These are phyloP conservation scores for Cucumis cinereus DNA, from an alignment of 306 rosid genomes.

Conservation along the genomic window DNA sequence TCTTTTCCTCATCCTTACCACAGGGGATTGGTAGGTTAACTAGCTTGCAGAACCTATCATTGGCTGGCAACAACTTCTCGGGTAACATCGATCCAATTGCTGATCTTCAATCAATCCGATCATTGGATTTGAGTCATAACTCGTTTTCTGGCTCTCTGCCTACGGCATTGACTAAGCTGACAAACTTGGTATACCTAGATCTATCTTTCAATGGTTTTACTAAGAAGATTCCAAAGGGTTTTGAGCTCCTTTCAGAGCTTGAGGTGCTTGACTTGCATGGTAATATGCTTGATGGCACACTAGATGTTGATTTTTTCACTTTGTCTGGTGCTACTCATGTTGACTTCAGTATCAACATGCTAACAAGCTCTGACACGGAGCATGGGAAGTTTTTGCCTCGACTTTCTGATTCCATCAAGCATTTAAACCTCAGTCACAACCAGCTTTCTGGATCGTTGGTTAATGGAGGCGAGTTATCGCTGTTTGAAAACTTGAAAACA, in stretches of 20 bases:
- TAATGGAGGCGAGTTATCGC: slow-evolving; percentile 43
- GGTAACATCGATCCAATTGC: slow-evolving; percentile 65
- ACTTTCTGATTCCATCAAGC: slow-evolving; percentile 59
- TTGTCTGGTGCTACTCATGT: slow-evolving; percentile 48
- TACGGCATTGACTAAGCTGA: slow-evolving; percentile 36
- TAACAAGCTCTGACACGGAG: slow-evolving; percentile 42
- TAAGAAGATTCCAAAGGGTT: slow-evolving; percentile 59
- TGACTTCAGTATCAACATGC: slow-evolving; percentile 74
- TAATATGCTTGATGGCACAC: slow-evolving; percentile 66
- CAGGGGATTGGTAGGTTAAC: slow-evolving; percentile 40
- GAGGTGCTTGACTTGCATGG: slow-evolving; percentile 72
- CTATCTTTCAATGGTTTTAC: slow-evolving; percentile 60
- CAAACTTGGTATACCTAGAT: slow-evolving; percentile 51
- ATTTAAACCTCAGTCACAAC: slow-evolving; percentile 81
- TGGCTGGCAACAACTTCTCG: slow-evolving; percentile 81
- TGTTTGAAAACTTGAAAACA: slow-evolving; percentile 71
- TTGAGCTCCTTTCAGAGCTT: slow-evolving; percentile 51
- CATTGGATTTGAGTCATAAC: slow-evolving; percentile 74
- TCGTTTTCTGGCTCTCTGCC: slow-evolving; percentile 65
- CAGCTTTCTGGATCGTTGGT: slow-evolving; percentile 67
- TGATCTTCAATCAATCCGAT: slow-evolving; percentile 54
- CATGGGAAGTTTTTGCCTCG: slow-evolving; percentile 45
- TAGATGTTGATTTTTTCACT: slow-evolving; percentile 48
- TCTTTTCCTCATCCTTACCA: slow-evolving; percentile 58
- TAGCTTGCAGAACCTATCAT: slow-evolving; percentile 60